phyloP scores from a whole-genome alignment of 768 basidiomycete species.

The Phylloporus arenicola region DNA sequence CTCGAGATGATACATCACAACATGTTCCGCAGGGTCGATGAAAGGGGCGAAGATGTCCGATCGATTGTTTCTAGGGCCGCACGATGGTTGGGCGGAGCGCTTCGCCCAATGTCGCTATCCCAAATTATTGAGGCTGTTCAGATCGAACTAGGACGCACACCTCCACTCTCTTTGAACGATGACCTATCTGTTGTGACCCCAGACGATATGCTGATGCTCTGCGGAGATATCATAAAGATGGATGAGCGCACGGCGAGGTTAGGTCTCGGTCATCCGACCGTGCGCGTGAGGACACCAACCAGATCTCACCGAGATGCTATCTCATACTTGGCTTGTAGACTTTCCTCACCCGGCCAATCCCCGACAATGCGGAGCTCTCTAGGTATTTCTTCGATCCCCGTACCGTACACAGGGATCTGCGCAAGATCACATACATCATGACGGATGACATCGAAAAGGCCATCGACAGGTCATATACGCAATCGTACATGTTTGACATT shows the following conservation, averaged over 20 bases:
- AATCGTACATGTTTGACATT: slow-evolving; percentile 23
- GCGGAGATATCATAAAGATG: slow-evolving; percentile 25
- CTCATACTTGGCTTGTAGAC: slow-evolving; percentile 10
- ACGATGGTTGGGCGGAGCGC: slow-evolving; percentile 24
- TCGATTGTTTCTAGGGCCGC: slow-evolving; percentile 21
- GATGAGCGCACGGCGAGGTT: slow-evolving; percentile 19
- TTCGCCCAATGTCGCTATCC: slow-evolving; percentile 22
- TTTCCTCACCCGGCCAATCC: slow-evolving; percentile 21
- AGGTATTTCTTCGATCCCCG: slow-evolving; percentile 22
- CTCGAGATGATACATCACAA: slow-evolving; percentile 20
- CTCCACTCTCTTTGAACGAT: slow-evolving; percentile 22
- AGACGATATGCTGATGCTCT: slow-evolving; percentile 23
- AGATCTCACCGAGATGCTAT: neutral
- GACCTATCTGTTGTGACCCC: slow-evolving; percentile 21
- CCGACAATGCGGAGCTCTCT: slow-evolving; percentile 5
- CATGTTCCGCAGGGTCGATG: slow-evolving; percentile 18
- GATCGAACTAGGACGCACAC: slow-evolving; percentile 20
- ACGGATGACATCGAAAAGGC: slow-evolving; percentile 20
- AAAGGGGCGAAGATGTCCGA: slow-evolving; percentile 20
- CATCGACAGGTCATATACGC: slow-evolving; percentile 19
- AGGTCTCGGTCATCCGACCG: slow-evolving; percentile 19
- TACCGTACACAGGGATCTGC: slow-evolving; percentile 22
- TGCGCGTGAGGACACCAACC: slow-evolving; percentile 15
- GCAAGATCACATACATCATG: slow-evolving; percentile 27
- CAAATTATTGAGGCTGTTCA: slow-evolving; percentile 28